Conservation (phyloP, 371 early-diverging fungal species). For the Parasitella parasitica region DNA sequence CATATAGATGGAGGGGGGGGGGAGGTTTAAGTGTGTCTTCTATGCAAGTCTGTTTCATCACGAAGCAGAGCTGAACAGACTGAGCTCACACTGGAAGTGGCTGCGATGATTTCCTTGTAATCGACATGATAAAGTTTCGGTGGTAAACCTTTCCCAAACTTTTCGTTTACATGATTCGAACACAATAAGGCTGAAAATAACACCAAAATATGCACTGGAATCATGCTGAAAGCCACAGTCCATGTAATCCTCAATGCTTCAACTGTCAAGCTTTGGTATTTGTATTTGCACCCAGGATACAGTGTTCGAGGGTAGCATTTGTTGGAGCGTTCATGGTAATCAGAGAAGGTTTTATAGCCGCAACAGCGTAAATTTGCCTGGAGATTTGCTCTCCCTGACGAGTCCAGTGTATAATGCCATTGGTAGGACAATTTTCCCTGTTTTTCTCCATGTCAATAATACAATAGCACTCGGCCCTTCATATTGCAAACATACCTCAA, state of each 20-base stretch:
- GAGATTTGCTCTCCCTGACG: slow-evolving; percentile 33
- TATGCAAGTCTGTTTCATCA: slow-evolving; percentile 13
- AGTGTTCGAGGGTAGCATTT: slow-evolving; percentile 58
- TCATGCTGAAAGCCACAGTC: slow-evolving; percentile 45
- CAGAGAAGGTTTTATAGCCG: slow-evolving; percentile 49
- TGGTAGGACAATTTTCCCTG: slow-evolving; percentile 46
- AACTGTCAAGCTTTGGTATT: slow-evolving; percentile 45
- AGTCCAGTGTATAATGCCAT: slow-evolving; percentile 41
- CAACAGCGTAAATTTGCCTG: slow-evolving; percentile 57
- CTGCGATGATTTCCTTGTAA: slow-evolving; percentile 44
- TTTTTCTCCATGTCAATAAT: not conserved
- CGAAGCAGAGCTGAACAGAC: slow-evolving; percentile 25
- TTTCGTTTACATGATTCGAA: slow-evolving; percentile 55
- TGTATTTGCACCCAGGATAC: slow-evolving; percentile 48
- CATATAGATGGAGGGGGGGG: too few species aligned
- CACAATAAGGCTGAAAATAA: slow-evolving; percentile 51
- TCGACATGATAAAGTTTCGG: slow-evolving; percentile 52
- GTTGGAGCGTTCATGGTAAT: slow-evolving; percentile 53
- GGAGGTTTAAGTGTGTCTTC: not conserved
- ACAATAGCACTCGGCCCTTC: too few species aligned
- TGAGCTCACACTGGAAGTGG: slow-evolving; percentile 21
- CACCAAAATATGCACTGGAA: slow-evolving; percentile 49
- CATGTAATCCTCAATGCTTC: slow-evolving; percentile 39
- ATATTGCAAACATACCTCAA: slow-evolving; percentile 10
- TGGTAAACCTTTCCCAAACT: slow-evolving; percentile 46